Percentiles rank a stretch among this genome's conserved stretches.
Evolutionary conservation across 1,284 basidiomycete genomes (phyloP).

Genomic region (Schizophyllum amplum): DNA sequence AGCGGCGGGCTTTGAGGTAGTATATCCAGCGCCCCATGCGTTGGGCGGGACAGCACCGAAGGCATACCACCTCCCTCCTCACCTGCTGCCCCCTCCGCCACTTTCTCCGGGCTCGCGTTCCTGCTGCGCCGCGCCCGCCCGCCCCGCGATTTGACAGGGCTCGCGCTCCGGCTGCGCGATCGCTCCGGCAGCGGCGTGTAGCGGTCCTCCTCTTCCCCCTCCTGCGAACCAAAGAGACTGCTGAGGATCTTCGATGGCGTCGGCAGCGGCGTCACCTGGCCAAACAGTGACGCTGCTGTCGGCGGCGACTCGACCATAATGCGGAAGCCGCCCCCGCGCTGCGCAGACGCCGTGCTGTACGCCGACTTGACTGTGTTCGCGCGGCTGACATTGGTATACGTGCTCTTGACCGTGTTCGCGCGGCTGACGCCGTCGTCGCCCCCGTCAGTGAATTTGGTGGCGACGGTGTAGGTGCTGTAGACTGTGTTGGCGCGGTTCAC

Average conservation of each 20-base stretch:
- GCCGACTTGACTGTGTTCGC: neutral
- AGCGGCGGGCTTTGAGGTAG: neutral
- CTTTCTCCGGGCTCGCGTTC: neutral
- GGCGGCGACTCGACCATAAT: slow-evolving; percentile 12
- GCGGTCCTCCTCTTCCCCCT: slow-evolving; percentile 5
- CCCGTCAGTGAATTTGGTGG: neutral
- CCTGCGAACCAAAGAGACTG: neutral
- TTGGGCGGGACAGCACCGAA: neutral
- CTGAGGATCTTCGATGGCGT: neutral
- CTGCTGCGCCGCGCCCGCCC: neutral
- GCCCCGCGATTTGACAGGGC: slow-evolving; percentile 7
- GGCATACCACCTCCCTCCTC: neutral
- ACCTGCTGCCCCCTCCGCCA: neutral
- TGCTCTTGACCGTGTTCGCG: slow-evolving; percentile 6
- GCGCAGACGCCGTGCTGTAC: slow-evolving; percentile 5
- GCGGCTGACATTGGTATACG: slow-evolving; percentile 10
- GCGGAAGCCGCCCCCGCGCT: slow-evolving; percentile 9
- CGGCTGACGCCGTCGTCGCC: slow-evolving; percentile 10
- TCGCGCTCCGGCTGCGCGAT: slow-evolving; percentile 10
- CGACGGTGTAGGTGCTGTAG: slow-evolving; percentile 3
- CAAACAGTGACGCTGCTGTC: slow-evolving; percentile 7
- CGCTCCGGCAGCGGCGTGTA: slow-evolving; percentile 11
- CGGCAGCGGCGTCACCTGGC: slow-evolving; percentile 5
- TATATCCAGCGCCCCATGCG: neutral
- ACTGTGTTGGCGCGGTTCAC: neutral